phyloP scores from a whole-genome alignment of 2,329 filamentous ascomycete species.

The Neospermospora avenae region DNA sequence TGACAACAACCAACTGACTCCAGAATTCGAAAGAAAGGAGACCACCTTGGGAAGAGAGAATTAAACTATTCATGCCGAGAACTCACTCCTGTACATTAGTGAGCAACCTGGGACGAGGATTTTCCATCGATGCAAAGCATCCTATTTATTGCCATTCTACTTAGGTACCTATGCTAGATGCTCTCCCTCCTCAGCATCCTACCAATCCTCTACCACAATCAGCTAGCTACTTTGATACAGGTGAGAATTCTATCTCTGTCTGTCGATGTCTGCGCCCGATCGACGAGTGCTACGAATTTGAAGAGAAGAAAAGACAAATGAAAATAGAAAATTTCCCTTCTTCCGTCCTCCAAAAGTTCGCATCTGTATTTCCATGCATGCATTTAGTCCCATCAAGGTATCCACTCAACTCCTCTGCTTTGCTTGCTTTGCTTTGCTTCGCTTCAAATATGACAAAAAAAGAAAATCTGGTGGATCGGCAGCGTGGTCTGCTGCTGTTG shows the following conservation, averaged over 20 bases:
- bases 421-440: neutral
- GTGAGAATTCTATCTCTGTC: slow-evolving; percentile 13
- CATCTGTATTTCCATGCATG: neutral
- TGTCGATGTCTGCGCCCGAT: slow-evolving; percentile 15
- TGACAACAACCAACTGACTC: neutral
- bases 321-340: slow-evolving; percentile 22
- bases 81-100: too few species aligned
- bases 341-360: slow-evolving; percentile 2
- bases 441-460: slow-evolving; percentile 8
- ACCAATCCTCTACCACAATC: slow-evolving; percentile 17
- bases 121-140: slow-evolving; percentile 15
- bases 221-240: slow-evolving; percentile 25
- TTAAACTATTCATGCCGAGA: too few species aligned
- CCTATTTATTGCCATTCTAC: slow-evolving; percentile 14
- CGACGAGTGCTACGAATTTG: slow-evolving; percentile 26
- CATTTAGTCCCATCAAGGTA: slow-evolving; percentile 2
- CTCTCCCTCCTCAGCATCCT: slow-evolving; percentile 5
- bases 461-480: slow-evolving; percentile 21
- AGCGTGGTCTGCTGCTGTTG: slow-evolving; percentile 22
- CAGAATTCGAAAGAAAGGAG: neutral
- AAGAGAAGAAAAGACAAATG: slow-evolving; percentile 31
- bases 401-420: slow-evolving; percentile 1
- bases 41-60: neutral
- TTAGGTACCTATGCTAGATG: neutral
- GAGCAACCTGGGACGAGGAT: neutral